Conservation (phyloP, 2,329 filamentous ascomycete species). For the Neurospora sp. region DNA sequence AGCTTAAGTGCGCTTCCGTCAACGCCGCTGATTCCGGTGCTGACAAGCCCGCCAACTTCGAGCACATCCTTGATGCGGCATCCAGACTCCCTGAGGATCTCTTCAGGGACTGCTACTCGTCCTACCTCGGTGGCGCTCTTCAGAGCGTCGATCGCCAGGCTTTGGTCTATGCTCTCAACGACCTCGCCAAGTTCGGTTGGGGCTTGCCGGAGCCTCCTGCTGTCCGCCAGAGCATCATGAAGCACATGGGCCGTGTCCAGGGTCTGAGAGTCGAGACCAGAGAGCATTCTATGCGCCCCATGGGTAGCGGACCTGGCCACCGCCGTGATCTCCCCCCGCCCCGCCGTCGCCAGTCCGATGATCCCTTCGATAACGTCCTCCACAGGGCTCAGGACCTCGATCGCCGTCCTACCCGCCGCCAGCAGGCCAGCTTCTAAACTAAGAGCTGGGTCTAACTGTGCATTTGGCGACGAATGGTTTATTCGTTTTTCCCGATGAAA, state of each 20-base stretch:
- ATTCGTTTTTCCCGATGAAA: not conserved
- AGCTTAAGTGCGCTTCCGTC: conserved; percentile 41
- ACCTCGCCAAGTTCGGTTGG: conserved; percentile 41
- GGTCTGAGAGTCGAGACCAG: conserved; percentile 26
- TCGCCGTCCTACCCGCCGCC: not conserved
- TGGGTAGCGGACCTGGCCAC: conserved; percentile 4
- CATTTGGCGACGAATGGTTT: not conserved
- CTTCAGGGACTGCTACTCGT: conserved; percentile 43
- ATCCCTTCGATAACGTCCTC: not conserved
- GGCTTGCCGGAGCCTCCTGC: conserved; percentile 40
- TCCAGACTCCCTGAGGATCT: conserved; percentile 28
- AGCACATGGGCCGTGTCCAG: conserved; percentile 21
- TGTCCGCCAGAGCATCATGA: conserved; percentile 19
- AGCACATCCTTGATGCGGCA: conserved; percentile 32
- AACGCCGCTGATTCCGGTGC: conserved; percentile 42
- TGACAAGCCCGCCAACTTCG: conserved; percentile 34
- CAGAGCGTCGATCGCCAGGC: conserved; percentile 27
- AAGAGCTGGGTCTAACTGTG: not conserved
- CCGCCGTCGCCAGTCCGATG: not conserved
- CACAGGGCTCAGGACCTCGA: not conserved
- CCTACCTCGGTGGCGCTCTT: conserved; percentile 43
- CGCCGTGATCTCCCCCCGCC: not conserved
- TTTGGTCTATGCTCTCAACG: conserved; percentile 41
- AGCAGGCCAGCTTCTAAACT: not conserved
- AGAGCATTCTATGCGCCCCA: not conserved